Evolutionary conservation across 441 rosid species (phyloP).

Genomic region (Daphne laureola): DNA sequence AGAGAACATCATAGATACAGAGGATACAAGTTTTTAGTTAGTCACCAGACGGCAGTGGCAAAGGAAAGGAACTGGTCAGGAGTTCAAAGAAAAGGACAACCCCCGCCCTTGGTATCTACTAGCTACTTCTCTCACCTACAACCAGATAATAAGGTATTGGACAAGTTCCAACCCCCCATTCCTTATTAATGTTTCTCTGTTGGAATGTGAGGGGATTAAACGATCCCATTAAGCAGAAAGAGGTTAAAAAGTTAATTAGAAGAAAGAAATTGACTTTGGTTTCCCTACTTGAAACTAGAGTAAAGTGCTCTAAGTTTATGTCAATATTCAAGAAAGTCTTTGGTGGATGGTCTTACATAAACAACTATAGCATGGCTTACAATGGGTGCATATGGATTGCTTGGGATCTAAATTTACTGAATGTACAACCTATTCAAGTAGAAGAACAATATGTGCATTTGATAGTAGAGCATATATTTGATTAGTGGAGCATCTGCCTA

Average conservation of each 20-base stretch:
- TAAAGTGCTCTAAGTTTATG: too few relatives aligned
- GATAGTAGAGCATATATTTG: too few relatives aligned
- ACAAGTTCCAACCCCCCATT: background rate
- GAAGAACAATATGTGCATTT: background rate
- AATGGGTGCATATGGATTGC: background rate
- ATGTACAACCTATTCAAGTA: background rate
- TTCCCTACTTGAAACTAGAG: background rate
- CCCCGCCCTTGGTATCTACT: background rate
- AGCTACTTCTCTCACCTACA: background rate
- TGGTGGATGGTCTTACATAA: too few relatives aligned
- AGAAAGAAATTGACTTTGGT: too few relatives aligned
- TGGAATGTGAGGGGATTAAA: background rate
- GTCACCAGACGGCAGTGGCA: too few relatives aligned
- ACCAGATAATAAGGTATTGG: background rate
- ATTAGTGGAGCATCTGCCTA: too few relatives aligned
- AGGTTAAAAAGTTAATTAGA: background rate
- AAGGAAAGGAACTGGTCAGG: background rate
- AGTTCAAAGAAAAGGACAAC: background rate
- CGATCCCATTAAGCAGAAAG: background rate
- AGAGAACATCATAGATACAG: too few relatives aligned
- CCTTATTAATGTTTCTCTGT: background rate
- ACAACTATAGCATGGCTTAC: background rate
- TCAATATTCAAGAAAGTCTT: too few relatives aligned
- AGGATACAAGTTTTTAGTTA: too few relatives aligned
- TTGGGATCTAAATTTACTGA: background rate